Conservation (phyloP, 2,329 filamentous ascomycete genomes). For the Cladosporium sp. region DNA sequence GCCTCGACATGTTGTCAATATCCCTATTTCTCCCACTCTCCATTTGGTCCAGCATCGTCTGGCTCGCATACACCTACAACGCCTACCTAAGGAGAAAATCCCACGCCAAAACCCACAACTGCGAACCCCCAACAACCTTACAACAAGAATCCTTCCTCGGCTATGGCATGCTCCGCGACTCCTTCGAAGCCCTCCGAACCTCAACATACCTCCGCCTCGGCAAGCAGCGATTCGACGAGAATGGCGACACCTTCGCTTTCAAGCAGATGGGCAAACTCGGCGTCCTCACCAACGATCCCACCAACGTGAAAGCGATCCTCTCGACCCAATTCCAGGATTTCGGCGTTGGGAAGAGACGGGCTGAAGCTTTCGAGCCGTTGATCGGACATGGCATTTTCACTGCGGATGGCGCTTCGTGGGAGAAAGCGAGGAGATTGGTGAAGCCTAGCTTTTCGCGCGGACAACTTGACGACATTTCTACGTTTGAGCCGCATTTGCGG, state of each 20-base stretch:
- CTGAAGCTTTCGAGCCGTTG: conserved; percentile 24
- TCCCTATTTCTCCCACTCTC: background rate
- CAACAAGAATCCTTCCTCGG: conserved; percentile 5
- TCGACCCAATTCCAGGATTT: conserved; percentile 83
- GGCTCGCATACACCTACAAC: background rate
- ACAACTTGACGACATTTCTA: conserved; percentile 76
- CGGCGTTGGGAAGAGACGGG: conserved; percentile 65
- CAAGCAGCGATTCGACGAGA: conserved; percentile 3
- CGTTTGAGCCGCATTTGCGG: conserved; percentile 77
- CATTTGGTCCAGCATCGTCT: background rate
- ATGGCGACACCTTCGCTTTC: conserved; percentile 9
- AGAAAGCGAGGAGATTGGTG: conserved; percentile 75
- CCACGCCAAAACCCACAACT: background rate
- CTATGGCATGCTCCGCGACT: conserved; percentile 11
- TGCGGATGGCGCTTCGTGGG: conserved; percentile 78
- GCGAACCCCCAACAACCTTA: conserved; percentile 3
- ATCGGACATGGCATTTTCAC: conserved; percentile 53
- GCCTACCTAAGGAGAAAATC: background rate
- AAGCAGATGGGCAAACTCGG: conserved; percentile 10
- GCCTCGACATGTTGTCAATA: background rate
- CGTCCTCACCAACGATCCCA: conserved; percentile 76
- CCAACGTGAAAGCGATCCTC: conserved; percentile 87
- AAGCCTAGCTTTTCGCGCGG: conserved; percentile 85
- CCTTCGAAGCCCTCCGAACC: conserved; percentile 1
- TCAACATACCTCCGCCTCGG: conserved; percentile 4